Evolutionary conservation across 2,329 filamentous ascomycete genomes (phyloP), one percentile per base, ranked within the genome.

Genomic region (Ophiostoma sp.): DNA sequence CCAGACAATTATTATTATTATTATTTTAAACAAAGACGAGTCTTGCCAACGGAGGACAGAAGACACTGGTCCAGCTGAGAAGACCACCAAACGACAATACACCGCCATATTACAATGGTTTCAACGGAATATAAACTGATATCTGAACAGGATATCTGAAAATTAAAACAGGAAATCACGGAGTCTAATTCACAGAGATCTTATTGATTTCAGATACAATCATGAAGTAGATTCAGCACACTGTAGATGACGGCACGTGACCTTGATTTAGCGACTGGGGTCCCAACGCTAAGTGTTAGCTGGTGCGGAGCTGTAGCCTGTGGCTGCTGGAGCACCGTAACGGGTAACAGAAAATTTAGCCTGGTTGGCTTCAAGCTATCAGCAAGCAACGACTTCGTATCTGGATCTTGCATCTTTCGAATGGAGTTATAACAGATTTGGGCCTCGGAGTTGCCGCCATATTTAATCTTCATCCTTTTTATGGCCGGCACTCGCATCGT

Each of bases 401-500:
- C 35, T 20, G 5, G 23, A 7, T 13, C 11, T 20, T n/a, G 23
- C 6, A 11, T 31, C 36, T 48, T 31, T 7, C 5, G 27, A 39
- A 67, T 70, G 69, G 69, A 65, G 20, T 20, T 39, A 68, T n/a
- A 5, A 68, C 41, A 33, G 20, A 41, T 7, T 39, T 65, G 62
- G 35, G 33, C 62, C 62, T 17, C 15, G 27, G 39, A 67, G 23
- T 20, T 23, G 36, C 48, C 20, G 39, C n/a, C 31, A 20, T 39
- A 31, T 3, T 54, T 10, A 5, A 15, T 13, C 1, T 2, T 41
- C 8, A 6, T 4, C 2, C 20, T 36, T 20, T n/a, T 73, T 73
- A 82, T 82, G 81, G 75, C 77, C 57, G 75, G 77, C 70, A 74
- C 78, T 67, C 79, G 79, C 72, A 74, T 84, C 68, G 76, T 81